Base-by-base conservation (phyloP, 2,329 filamentous ascomycete genomes). In the Ambrosiella beaveri region DNA sequence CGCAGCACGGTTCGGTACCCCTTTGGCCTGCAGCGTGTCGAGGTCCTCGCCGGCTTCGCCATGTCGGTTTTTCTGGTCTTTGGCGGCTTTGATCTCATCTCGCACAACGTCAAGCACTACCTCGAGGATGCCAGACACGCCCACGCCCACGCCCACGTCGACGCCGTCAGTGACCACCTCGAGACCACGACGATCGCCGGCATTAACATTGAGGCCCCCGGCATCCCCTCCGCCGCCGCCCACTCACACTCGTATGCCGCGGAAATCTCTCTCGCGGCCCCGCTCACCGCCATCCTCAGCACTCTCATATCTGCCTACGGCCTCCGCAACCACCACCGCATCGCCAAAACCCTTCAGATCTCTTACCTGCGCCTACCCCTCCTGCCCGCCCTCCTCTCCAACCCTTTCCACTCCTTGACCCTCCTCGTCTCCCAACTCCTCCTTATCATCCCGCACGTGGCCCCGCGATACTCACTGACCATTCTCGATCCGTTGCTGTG, bases 11-110 rank as follows among this genome's bases (percentile, higher is more conserved):
- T 98, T 64, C 84, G 90, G 27, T 89, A 98, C 70, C 93, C 93
- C 0, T 98, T 98, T 67, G 90, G 85, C 2, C 79, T 98, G 27
- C 88, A 96, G 71, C 81, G 93, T 57, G 86, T 87, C 60, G 93
- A 98, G 70, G 91, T 98, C 4, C 79, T 98, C 13, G 89, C 90
- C 40, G 93, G 93, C 15, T 95, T 98, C 63, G 93, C 90, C 61
- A 88, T 97, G 82, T 94, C 89, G 56, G 86, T 98, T 44, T 88
- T 96, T 62, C 79, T 98, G 11, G 80, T 95, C n/a, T 98, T 98
- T 71, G 95, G 95, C 75, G 91, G 91, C 17, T 85, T 97, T 65
- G 93, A 98, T 65, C 80, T 98, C 54, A 85, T 98, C 61, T 95
- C 88, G 45, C 93, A 98, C 68, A 91, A 88, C 61, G 75, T 95